Conservation (phyloP, 78 protist species). For the slime mould (Dictyostelium discoideum) region DNA sequence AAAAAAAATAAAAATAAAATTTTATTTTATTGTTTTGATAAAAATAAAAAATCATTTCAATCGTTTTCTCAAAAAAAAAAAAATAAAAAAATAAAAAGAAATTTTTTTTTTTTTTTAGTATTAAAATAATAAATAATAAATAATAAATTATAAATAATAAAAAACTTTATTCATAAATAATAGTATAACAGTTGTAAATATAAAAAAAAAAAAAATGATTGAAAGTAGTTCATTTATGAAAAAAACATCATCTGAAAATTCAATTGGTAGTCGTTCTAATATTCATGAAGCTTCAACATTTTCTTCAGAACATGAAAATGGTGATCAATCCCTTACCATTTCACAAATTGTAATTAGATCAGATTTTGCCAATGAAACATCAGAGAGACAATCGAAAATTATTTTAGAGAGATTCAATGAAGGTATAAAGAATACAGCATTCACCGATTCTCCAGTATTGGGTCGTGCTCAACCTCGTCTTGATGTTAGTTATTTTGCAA, state of each 20-base stretch:
- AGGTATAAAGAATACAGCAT: background rate
- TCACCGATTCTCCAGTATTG: conserved; percentile 38
- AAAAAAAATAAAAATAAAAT: too few relatives aligned
- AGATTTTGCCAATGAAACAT: conserved; percentile 18
- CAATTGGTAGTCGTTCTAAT: background rate
- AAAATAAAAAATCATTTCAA: too few relatives aligned
- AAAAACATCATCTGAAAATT: background rate
- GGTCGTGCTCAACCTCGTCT: conserved; percentile 4
- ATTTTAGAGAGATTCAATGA: conserved; percentile 50
- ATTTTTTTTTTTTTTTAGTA: too few relatives aligned
- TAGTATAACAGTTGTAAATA: too few relatives aligned
- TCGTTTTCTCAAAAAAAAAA: background rate
- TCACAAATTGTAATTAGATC: conserved; percentile 23
- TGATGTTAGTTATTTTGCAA: background rate
- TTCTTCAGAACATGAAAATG: conserved; percentile 21
- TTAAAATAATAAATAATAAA: too few relatives aligned
- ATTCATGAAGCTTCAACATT: background rate
- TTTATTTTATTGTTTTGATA: too few relatives aligned
- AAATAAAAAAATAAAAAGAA: too few relatives aligned
- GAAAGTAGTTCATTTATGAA: background rate
- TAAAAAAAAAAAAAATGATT: background rate
- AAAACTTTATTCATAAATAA: too few relatives aligned
- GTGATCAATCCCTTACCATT: background rate
- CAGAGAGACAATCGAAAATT: conserved; percentile 11
- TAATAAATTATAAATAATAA: too few relatives aligned